A percentile compares a stretch with the other conserved stretches of the same genome.
Conservation (phyloP, 331 rosid species). For the Quercus phellos region DNA sequence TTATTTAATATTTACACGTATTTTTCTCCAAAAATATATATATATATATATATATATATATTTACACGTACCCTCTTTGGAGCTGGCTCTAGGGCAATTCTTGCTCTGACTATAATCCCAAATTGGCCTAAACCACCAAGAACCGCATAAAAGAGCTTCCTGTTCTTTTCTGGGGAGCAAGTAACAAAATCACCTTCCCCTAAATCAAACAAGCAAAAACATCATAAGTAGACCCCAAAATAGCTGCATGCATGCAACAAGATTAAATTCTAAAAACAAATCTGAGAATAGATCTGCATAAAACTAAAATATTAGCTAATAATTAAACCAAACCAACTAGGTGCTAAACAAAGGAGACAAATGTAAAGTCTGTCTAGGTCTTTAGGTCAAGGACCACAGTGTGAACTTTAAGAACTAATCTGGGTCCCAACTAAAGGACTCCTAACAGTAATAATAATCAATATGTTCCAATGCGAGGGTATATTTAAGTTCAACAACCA, state of each 20-base stretch:
- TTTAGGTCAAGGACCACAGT: slow-evolving; percentile 3
- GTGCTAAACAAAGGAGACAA: neutral
- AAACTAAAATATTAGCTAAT: neutral
- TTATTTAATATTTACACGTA: slow-evolving; percentile 19
- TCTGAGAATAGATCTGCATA: too few relatives aligned
- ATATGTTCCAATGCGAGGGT: neutral
- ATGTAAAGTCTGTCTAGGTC: too few relatives aligned
- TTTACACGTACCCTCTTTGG: slow-evolving; percentile 56
- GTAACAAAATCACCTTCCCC: slow-evolving; percentile 76
- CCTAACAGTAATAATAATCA: neutral
- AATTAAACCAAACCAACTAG: neutral
- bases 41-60: too few relatives aligned
- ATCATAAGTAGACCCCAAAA: neutral
- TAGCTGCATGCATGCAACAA: slow-evolving; percentile 47
- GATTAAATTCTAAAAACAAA: neutral
- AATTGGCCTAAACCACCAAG: slow-evolving; percentile 95
- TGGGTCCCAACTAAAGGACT: slow-evolving; percentile 31
- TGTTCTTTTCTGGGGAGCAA: slow-evolving; percentile 50
- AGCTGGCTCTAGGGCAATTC: slow-evolving; percentile 70
- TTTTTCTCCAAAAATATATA: too few relatives aligned
- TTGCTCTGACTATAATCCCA: slow-evolving; percentile 74
- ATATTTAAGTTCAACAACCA: slow-evolving; percentile 8
- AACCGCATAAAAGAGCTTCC: slow-evolving; percentile 63
- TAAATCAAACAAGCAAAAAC: slow-evolving; percentile 7
- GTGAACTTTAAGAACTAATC: slow-evolving; percentile 29